Conservation (phyloP, 2,329 filamentous ascomycete genomes). For the Calycina herbarum region DNA sequence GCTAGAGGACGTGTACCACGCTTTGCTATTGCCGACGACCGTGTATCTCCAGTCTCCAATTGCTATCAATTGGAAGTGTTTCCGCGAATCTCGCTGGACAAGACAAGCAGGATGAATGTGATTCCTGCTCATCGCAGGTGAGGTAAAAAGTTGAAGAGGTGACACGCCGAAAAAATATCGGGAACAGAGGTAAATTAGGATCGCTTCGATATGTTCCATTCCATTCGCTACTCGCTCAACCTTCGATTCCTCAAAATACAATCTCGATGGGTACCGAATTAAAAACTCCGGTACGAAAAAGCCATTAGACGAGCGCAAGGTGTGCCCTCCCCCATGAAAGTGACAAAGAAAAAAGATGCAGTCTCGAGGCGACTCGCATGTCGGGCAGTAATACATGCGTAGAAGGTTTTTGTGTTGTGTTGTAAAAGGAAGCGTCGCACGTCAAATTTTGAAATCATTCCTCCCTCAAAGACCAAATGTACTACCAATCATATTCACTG, state of each 20-base stretch:
- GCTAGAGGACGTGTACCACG: background rate
- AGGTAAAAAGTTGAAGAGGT: background rate
- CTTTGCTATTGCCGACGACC: background rate
- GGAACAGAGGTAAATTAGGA: conserved; percentile 1
- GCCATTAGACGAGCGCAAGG: conserved; percentile 18
- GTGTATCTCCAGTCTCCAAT: background rate
- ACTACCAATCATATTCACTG: conserved; percentile 13
- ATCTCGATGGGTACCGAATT: conserved; percentile 18
- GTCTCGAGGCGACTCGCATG: conserved; percentile 9
- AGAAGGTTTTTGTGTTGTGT: conserved; percentile 6
- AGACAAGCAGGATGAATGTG: background rate
- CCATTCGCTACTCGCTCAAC: background rate
- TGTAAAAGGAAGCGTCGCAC: conserved; percentile 17
- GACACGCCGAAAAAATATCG: background rate
- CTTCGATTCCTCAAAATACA: conserved; percentile 14
- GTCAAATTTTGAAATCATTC: conserved; percentile 11
- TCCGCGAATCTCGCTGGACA: background rate
- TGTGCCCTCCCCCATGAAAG: conserved; percentile 15
- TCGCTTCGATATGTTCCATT: conserved; percentile 7
- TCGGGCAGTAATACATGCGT: conserved; percentile 22
- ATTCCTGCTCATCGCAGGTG: background rate
- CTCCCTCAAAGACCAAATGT: conserved; percentile 1
- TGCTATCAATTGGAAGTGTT: background rate
- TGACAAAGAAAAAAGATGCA: conserved; percentile 17
- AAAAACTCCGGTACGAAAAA: conserved; percentile 9